Evolutionary conservation across 257 asterid species (phyloP), one percentile per base, ranked within the genome.

Genomic region (Lycium ferocissimum): DNA sequence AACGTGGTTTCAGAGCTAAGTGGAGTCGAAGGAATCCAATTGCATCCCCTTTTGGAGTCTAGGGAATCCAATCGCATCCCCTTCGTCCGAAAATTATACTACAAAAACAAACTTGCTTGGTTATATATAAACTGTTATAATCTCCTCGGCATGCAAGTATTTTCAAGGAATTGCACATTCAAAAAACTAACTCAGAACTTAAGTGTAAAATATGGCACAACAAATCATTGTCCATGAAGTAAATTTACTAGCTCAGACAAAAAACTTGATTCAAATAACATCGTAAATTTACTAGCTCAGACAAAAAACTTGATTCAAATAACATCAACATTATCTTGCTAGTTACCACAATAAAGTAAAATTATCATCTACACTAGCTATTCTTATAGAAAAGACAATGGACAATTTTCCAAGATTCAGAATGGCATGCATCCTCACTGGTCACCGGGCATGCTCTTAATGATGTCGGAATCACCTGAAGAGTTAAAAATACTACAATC

Each of bases 381-480:
- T 18, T 58, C 20, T n/a, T n/a, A n/a, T n/a, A n/a, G n/a, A n/a
- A n/a, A n/a, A n/a, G n/a, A n/a, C n/a, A n/a, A n/a, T n/a, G n/a
- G n/a, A n/a, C n/a, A n/a, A n/a, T n/a, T n/a, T n/a, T n/a, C 6
- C 6, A 40, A 5, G 6, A 40, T 40, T 26, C 33, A 26, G 33
- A 26, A 70, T 17, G 20, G 79, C 79, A 53, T 47, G 54, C 79
- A 53, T 54, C 85, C 87, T 93, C 88, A 92, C 81, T 91, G 93
- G 0, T 92, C 97, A 14, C 89, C 87, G 3, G 92, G 93, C 92
- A 93, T 83, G 67, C 91, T 87, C 76, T 92, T 93, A 86, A 92
- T 91, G 85, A 93, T 93, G 86, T 93, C 97, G 57, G 97, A 94
- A 86, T 94, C 96, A 88, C 97, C 97, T 94, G 86, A 83, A 82